phyloP scores from a whole-genome alignment of 345 rosid species.

The Hibiscus trionum region DNA sequence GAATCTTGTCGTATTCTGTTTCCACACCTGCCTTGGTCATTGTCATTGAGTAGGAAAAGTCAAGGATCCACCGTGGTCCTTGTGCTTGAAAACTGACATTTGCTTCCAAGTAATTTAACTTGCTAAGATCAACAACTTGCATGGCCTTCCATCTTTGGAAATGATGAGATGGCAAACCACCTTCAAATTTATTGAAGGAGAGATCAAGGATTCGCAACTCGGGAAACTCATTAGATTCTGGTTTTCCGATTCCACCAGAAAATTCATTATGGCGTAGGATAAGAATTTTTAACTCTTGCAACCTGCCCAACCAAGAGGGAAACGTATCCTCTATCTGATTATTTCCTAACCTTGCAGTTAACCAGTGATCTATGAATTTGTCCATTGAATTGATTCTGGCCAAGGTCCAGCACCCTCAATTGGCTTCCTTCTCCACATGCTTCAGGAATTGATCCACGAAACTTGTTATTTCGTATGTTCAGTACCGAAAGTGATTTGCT shows the following conservation, averaged over 20 bases:
- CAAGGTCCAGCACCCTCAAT: slow-evolving; percentile 15
- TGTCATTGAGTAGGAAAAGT: neutral
- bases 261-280: slow-evolving; percentile 5
- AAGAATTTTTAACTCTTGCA: slow-evolving; percentile 1
- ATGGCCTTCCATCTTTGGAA: slow-evolving; percentile 17
- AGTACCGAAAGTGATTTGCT: neutral
- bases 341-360: slow-evolving; percentile 1
- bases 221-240: neutral
- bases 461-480: slow-evolving; percentile 13
- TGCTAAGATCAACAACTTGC: neutral
- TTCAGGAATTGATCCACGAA: slow-evolving; percentile 15
- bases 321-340: slow-evolving; percentile 17
- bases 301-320: slow-evolving; percentile 18
- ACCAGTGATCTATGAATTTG: slow-evolving; percentile 11
- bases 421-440: neutral
- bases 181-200: slow-evolving; percentile 7
- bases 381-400: slow-evolving; percentile 9
- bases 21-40: slow-evolving; percentile 10
- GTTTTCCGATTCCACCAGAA: neutral
- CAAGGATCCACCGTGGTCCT: no score
- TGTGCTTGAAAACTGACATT: no score
- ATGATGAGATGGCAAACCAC: slow-evolving; percentile 7
- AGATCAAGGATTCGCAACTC: slow-evolving; percentile 6
- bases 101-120: neutral
- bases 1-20: slow-evolving; percentile 2